Conservation (phyloP, 2,329 filamentous ascomycete species). For the Curvularia eragrostidis region DNA sequence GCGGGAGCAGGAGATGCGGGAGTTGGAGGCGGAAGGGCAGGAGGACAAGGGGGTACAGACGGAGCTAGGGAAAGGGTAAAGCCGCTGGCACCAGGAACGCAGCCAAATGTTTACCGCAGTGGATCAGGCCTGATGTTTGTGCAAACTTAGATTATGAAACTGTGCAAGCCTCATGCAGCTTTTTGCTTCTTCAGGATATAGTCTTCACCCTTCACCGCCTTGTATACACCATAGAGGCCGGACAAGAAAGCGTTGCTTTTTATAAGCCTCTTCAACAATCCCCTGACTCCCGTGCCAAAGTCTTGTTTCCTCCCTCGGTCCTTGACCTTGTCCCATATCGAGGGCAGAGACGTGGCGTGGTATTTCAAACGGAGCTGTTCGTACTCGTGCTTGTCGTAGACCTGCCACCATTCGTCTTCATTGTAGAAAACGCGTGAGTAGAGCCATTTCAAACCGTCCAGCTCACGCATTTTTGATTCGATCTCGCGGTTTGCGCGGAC, state of each 20-base stretch:
- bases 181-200: constrained; percentile 41
- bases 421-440: constrained; percentile 87
- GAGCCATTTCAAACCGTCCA: constrained; percentile 84
- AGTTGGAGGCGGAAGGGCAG: neutral
- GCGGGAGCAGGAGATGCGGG: constrained; percentile 2
- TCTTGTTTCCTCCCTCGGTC: constrained; percentile 44
- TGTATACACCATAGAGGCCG: constrained; percentile 51
- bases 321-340: constrained; percentile 71
- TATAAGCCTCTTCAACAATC: constrained; percentile 30
- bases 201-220: constrained; percentile 42
- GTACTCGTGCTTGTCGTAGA: constrained; percentile 68
- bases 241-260: constrained; percentile 43
- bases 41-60: neutral
- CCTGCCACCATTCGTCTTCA: constrained; percentile 72
- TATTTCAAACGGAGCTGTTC: constrained; percentile 68
- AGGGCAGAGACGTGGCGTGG: constrained; percentile 66
- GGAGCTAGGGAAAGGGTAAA: neutral
- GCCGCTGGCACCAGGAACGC: neutral
- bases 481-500: constrained; percentile 72
- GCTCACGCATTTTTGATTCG: constrained; percentile 70
- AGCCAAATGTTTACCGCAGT: neutral
- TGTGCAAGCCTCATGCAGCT: neutral
- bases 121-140: too few relatives aligned
- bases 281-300: constrained; percentile 29
- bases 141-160: neutral